Conservation (phyloP, 495 filamentous ascomycete species). For the Talaromyces proteolyticus region DNA sequence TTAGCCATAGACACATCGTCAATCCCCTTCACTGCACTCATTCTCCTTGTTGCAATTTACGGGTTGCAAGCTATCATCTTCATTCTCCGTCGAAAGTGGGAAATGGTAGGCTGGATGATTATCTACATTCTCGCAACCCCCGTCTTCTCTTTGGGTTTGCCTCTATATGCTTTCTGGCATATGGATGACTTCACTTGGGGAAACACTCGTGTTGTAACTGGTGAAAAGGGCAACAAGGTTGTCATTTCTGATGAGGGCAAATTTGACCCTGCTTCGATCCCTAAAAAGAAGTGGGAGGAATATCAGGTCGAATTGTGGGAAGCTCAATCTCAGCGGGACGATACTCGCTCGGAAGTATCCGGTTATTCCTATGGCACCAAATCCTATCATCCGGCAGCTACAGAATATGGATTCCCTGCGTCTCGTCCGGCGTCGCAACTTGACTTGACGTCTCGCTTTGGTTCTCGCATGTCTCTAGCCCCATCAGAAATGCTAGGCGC, state of each 20-base stretch:
- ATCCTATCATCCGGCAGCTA: slow-evolving; percentile 54
- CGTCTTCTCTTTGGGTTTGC: slow-evolving; percentile 84
- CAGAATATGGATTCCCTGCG: slow-evolving; percentile 42
- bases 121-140: slow-evolving; percentile 91
- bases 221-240: slow-evolving; percentile 86
- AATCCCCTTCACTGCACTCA: slow-evolving; percentile 77
- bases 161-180: slow-evolving; percentile 97
- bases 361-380: slow-evolving; percentile 90
- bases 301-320: slow-evolving; percentile 96
- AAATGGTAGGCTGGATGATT: slow-evolving; percentile 99
- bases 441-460: slow-evolving; percentile 46
- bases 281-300: slow-evolving; percentile 98
- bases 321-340: slow-evolving; percentile 77
- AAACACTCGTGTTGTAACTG: slow-evolving; percentile 95
- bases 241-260: slow-evolving; percentile 97
- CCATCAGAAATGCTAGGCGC: slow-evolving; percentile 67
- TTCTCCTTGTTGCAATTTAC: slow-evolving; percentile 90
- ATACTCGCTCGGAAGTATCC: slow-evolving; percentile 80
- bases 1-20: slow-evolving; percentile 51
- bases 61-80: slow-evolving; percentile 97
- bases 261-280: slow-evolving; percentile 89
- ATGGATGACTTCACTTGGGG: slow-evolving; percentile 99
- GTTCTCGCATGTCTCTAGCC: slow-evolving; percentile 74
- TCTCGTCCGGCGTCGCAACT: slow-evolving; percentile 74
- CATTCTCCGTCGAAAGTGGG: slow-evolving; percentile 92